A percentile compares a stretch with the other conserved stretches of the same genome.
phyloP scores from a whole-genome alignment of 23 red algal genomes.

The Agarophyton chilense region DNA sequence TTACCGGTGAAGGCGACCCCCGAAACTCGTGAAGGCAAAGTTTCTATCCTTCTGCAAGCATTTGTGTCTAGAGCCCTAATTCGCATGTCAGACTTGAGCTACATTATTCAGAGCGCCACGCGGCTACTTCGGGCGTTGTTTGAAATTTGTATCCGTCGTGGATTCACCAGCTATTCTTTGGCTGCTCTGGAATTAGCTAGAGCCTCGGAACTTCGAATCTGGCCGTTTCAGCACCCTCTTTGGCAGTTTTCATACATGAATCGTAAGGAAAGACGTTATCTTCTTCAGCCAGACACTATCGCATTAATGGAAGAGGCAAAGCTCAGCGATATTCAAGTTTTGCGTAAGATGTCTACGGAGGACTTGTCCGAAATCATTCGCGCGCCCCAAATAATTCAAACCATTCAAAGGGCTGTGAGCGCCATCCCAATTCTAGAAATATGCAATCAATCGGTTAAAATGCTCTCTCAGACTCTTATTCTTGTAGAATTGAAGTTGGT shows the following conservation, averaged over 20 bases:
- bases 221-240: constrained; percentile 94
- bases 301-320: constrained; percentile 40
- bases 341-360: constrained; percentile 46
- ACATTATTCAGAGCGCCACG: constrained; percentile 81
- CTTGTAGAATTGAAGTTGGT: constrained; percentile 56
- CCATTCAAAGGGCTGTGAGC: constrained; percentile 38
- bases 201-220: constrained; percentile 77
- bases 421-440: constrained; percentile 70
- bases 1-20: constrained; percentile 59
- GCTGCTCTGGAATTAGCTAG: constrained; percentile 79
- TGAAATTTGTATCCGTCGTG: constrained; percentile 77
- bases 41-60: constrained; percentile 88
- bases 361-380: constrained; percentile 56
- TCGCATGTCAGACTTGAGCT: constrained; percentile 84
- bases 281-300: constrained; percentile 49
- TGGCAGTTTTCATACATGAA: constrained; percentile 71
- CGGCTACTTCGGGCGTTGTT: constrained; percentile 84
- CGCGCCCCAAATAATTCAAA: constrained; percentile 57
- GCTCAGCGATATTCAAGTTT: background rate
- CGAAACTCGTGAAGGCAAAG: constrained; percentile 83
- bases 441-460: constrained; percentile 18
- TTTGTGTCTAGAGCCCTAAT: constrained; percentile 80
- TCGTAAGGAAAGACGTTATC: constrained; percentile 16
- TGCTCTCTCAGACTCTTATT: constrained; percentile 61
- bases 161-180: constrained; percentile 66